Conservation (phyloP, 2,329 filamentous ascomycete genomes). For the Fusarium protoensiforme region DNA sequence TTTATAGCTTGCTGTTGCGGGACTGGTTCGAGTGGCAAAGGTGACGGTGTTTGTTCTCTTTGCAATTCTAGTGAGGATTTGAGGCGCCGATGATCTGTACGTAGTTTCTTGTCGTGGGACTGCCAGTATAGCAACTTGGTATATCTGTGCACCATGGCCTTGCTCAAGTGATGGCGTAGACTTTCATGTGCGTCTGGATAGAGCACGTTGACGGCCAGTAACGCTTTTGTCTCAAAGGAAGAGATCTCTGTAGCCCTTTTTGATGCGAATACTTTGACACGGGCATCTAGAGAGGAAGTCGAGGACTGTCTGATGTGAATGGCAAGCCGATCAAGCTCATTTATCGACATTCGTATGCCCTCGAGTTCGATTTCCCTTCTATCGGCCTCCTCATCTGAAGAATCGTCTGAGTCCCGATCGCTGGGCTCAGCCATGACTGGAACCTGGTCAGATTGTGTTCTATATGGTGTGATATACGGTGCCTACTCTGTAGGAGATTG, state of each 20-base stretch:
- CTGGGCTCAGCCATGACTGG: neutral
- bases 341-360: neutral
- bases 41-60: neutral
- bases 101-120: neutral
- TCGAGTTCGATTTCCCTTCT: neutral
- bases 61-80: neutral
- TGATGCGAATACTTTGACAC: neutral
- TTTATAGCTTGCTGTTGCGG: neutral
- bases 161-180: neutral
- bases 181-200: neutral
- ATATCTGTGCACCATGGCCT: neutral
- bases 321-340: neutral
- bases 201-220: neutral
- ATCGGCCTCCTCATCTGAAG: neutral
- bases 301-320: neutral
- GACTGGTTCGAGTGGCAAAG: neutral
- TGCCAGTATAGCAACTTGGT: neutral
- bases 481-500: neutral
- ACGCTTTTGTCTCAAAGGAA: neutral
- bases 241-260: neutral
- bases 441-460: neutral
- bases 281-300: neutral
- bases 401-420: neutral
- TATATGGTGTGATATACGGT: accelerated
- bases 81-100: neutral